These are phyloP conservation scores for Pezizomycotina sp. DNA, from an alignment of 2,329 filamentous ascomycete species.

Conservation along the genomic window DNA sequence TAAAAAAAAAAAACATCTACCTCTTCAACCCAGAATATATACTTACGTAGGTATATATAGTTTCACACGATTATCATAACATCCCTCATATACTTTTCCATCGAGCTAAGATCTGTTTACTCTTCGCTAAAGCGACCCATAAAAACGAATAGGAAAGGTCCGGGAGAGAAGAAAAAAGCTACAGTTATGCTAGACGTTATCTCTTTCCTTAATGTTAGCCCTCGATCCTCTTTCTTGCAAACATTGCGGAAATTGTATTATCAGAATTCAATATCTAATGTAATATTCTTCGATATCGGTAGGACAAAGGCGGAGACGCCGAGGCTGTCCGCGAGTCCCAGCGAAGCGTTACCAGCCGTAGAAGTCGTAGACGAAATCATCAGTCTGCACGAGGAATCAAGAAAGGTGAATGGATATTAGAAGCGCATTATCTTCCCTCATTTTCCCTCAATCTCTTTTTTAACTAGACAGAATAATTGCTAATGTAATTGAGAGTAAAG, in stretches of 20 bases:
- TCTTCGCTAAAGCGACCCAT: too few relatives aligned
- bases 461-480: neutral
- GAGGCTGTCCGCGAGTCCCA: constrained; percentile 87
- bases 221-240: neutral
- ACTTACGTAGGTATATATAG: too few relatives aligned
- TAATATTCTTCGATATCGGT: too few relatives aligned
- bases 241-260: constrained; percentile 21
- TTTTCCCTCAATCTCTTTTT: neutral
- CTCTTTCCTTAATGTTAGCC: constrained; percentile 45
- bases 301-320: constrained; percentile 78
- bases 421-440: neutral
- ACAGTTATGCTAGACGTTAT: constrained; percentile 68
- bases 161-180: too few relatives aligned
- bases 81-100: too few relatives aligned
- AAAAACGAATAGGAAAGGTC: too few relatives aligned
- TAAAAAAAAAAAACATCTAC: too few relatives aligned
- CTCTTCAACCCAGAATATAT: too few relatives aligned
- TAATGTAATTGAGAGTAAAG: constrained; percentile 28
- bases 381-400: constrained; percentile 55
- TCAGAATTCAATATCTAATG: constrained; percentile 41
- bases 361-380: constrained; percentile 85
- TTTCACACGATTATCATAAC: too few relatives aligned
- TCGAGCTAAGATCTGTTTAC: too few relatives aligned
- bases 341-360: constrained; percentile 64
- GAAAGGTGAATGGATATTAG: constrained; percentile 21